Evolutionary conservation across 1,284 basidiomycete genomes (phyloP), one percentile per base, ranked within the genome.

Genomic region (Mycosarcoma mackinlayi): DNA sequence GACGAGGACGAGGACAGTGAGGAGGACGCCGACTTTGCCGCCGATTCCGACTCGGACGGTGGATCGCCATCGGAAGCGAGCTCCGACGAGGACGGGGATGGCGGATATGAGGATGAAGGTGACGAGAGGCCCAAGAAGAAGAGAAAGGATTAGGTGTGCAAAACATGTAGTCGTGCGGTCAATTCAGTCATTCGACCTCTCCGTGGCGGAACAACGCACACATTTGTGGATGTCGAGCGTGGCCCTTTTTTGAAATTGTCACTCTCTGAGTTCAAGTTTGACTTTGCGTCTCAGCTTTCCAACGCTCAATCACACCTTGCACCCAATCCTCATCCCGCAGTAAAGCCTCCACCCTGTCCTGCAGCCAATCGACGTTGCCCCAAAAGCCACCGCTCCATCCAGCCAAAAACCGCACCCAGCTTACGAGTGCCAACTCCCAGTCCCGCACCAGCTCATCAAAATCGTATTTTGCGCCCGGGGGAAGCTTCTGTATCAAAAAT

Each of bases 11-110:
- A 79, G 46, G 83, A 84, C 39, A 79, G 77, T 33, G 76, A 71
- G 52, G 86, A 86, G 83, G 90, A 91, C 78, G 94, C 94, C 81
- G 94, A 96, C 85, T 98, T 98, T 87, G 84, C 89, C 70, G 93
- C 89, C 4, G 73, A 67, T n/a, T 73, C 70, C 0, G 63, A 67
- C 10, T 64, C 69, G 37, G 79, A 79, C 33, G 76, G 73, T 18
- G 78, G 79, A 3, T 74, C 73, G 31, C 76, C 78, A 3, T 72
- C 73, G 10, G 77, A 86, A 6, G 90, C 87, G 10, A 79, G 66
- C 19, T 83, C 81, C 28, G 83, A 76, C 42, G 91, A 88, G n/a
- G 91, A 69, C 18, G 70, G 58, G 18, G 76, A 72, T 25, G 65
- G 57, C 13, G 71, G 51, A 13, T 58, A 54, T 33, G 64, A 70